These are phyloP conservation scores for Pseudomonodictys pantanalensis DNA, from an alignment of 495 filamentous ascomycete genomes.

Conservation along the genomic window DNA sequence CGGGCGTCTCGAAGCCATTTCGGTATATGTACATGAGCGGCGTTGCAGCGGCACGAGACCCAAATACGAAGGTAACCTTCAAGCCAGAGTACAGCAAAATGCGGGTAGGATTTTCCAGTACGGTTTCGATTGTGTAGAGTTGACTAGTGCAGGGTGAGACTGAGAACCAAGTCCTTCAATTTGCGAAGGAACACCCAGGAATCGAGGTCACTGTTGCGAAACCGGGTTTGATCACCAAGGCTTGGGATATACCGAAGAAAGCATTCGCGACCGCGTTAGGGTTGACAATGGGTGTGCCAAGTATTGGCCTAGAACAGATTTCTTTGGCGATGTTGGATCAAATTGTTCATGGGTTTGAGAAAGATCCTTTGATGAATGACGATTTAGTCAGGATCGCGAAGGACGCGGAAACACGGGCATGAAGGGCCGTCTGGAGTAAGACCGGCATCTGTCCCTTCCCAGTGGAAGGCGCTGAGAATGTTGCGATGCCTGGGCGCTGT, in stretches of 20 bases:
- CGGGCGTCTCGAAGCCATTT: slow-evolving; percentile 47
- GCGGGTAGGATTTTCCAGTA: neutral
- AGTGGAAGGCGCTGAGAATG: too few species aligned
- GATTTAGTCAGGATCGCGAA: too few species aligned
- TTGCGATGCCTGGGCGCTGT: too few species aligned
- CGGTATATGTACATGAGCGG: slow-evolving; percentile 55
- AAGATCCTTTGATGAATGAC: too few species aligned
- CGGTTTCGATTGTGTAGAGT: neutral
- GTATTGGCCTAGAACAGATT: neutral
- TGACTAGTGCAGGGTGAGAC: slow-evolving; percentile 1
- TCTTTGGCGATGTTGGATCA: neutral
- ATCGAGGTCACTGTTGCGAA: neutral
- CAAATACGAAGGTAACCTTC: slow-evolving; percentile 36
- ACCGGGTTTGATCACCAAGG: neutral
- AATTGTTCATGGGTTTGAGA: neutral
- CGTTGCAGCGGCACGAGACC: slow-evolving; percentile 47
- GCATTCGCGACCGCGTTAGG: neutral
- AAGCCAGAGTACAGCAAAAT: neutral
- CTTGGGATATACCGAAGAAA: neutral
- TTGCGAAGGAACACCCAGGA: neutral
- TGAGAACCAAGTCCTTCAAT: neutral
- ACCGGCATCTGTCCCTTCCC: too few species aligned
- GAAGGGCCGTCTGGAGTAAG: too few species aligned
- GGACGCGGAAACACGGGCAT: too few species aligned
- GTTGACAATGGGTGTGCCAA: neutral